Evolutionary conservation across 352 stramenopile genomes (phyloP).

Genomic region (Pythium periplocum): DNA sequence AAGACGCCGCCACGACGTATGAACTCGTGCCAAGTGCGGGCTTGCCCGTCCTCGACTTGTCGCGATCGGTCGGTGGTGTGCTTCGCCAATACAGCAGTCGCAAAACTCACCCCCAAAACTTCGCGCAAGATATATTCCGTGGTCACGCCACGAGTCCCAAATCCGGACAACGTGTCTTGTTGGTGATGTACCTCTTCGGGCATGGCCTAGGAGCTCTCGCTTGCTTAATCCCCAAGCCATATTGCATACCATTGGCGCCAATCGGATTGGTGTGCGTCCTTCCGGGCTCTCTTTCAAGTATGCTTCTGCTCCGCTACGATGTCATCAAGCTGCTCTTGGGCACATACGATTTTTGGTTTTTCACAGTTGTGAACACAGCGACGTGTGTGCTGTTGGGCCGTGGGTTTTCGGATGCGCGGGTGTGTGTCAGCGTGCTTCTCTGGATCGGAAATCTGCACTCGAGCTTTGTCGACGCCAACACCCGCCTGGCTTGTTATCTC

Average conservation of each 20-base stretch:
- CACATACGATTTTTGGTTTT: constrained; percentile 17
- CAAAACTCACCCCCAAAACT: neutral
- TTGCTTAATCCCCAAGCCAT: neutral
- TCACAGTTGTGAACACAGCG: constrained; percentile 11
- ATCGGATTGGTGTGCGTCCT: neutral
- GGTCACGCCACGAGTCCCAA: neutral
- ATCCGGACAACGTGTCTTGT: neutral
- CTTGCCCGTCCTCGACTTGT: neutral
- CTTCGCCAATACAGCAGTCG: neutral
- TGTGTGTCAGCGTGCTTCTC: constrained; percentile 1
- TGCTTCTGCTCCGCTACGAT: neutral
- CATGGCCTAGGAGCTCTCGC: neutral
- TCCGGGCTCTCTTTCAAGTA: neutral
- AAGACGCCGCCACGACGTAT: neutral
- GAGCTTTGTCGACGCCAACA: constrained; percentile 21
- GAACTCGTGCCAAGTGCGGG: neutral
- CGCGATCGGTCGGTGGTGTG: neutral
- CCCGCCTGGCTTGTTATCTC: constrained; percentile 6
- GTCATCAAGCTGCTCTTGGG: constrained; percentile 6
- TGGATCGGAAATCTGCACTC: constrained; percentile 14
- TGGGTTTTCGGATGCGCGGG: constrained; percentile 7
- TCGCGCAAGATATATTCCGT: neutral
- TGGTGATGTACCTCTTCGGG: neutral
- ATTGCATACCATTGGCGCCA: neutral
- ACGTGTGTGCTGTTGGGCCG: constrained; percentile 7